Evolutionary conservation across 495 filamentous ascomycete genomes (phyloP).

Genomic region (Penicillium arizonense): DNA sequence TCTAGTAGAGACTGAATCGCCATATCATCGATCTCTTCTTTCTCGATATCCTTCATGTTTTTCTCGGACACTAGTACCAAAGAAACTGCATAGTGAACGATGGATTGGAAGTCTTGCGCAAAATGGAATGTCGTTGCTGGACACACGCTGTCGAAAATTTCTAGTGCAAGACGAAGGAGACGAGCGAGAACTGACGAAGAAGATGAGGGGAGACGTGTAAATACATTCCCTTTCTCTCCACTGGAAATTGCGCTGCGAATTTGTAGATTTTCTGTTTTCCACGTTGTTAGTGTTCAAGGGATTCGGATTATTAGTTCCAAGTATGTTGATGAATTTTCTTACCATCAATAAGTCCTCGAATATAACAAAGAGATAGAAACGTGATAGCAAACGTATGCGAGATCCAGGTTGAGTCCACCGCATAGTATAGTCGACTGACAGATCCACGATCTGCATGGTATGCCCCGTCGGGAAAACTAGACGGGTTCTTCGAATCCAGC

Average conservation of each 20-base stretch:
- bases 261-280: conserved; percentile 7
- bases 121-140: conserved; percentile 10
- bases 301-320: no score
- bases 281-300: neutral
- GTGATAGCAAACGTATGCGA: conserved; percentile 21
- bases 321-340: neutral
- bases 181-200: conserved; percentile 11
- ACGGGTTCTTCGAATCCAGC: conserved; percentile 8
- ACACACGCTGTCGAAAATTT: conserved; percentile 17
- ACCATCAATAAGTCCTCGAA: conserved; percentile 17
- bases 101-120: conserved; percentile 18
- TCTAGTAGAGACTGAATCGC: conserved; percentile 17
- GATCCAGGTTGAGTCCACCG: conserved; percentile 20
- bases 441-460: conserved; percentile 11
- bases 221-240: neutral
- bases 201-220: neutral
- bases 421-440: conserved; percentile 13
- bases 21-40: conserved; percentile 3
- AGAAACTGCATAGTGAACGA: conserved; percentile 17
- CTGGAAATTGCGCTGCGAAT: neutral
- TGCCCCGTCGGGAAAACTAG: conserved; percentile 12
- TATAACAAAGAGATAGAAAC: conserved; percentile 16
- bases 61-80: conserved; percentile 10
- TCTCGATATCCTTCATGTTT: neutral
- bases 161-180: conserved; percentile 11